These are phyloP conservation scores for Rosa persica DNA, from an alignment of 306 rosid species.

Conservation along the genomic window DNA sequence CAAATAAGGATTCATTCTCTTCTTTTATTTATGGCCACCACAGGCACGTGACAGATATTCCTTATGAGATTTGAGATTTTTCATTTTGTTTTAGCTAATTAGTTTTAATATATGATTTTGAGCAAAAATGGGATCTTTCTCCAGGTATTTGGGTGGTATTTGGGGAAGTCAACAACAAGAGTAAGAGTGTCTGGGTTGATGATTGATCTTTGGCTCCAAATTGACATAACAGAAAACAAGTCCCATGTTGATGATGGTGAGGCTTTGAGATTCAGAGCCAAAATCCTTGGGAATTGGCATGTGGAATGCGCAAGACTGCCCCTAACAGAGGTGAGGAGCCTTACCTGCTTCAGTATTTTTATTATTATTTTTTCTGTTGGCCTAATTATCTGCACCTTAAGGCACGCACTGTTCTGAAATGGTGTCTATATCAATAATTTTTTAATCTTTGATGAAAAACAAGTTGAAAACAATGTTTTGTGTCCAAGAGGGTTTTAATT, in stretches of 20 bases:
- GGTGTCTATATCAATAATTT: neutral
- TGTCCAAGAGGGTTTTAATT: neutral
- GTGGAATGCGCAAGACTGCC: slow-evolving; percentile 17
- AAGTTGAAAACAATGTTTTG: neutral
- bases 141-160: slow-evolving; percentile 27
- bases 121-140: neutral
- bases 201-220: too few relatives aligned
- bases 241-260: neutral
- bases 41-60: neutral
- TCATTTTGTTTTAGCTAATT: neutral
- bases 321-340: slow-evolving; percentile 6
- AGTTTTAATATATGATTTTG: neutral
- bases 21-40: neutral
- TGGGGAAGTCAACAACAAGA: slow-evolving; percentile 32
- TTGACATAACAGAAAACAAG: neutral
- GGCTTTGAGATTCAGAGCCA: slow-evolving; percentile 1
- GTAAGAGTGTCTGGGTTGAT: neutral
- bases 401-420: neutral
- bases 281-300: slow-evolving; percentile 6
- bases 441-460: neutral
- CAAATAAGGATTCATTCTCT: neutral
- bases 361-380: neutral
- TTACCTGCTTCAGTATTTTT: neutral
- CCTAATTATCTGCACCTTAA: slow-evolving; percentile 9
- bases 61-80: neutral